A percentile compares a stretch with the other conserved stretches of the same genome.
phyloP scores from a whole-genome alignment of 2,329 filamentous ascomycete genomes.

The Aaosphaeria pasadenensis region DNA sequence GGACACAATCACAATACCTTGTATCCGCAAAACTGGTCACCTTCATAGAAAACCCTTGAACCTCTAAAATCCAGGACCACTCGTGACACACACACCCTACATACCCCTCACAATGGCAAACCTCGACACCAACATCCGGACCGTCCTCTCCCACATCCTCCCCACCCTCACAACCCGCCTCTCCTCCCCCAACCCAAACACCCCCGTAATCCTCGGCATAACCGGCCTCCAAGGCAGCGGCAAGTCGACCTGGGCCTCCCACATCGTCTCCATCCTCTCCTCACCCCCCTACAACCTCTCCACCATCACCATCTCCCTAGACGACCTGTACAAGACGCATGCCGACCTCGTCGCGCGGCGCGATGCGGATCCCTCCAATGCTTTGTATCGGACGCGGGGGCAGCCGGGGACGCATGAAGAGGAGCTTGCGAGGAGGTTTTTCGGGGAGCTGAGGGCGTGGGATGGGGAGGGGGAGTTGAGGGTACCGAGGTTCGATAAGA shows the following conservation, averaged over 20 bases:
- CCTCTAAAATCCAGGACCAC: no score
- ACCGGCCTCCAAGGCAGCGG: conserved; percentile 91
- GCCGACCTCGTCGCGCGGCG: conserved; percentile 65
- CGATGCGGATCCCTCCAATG: conserved; percentile 64
- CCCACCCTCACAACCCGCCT: conserved; percentile 23
- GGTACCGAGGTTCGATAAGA: conserved; percentile 83
- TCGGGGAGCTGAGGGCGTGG: conserved; percentile 55
- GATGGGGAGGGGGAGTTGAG: conserved; percentile 47
- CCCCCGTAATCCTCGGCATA: conserved; percentile 72
- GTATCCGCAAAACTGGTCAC: no score
- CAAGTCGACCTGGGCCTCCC: conserved; percentile 77
- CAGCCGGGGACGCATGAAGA: conserved; percentile 84
- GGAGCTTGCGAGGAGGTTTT: conserved; percentile 59
- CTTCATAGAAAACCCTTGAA: no score
- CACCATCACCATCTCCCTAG: conserved; percentile 49
- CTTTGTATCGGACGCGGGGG: conserved; percentile 75
- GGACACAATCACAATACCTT: no score
- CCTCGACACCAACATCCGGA: conserved; percentile 26
- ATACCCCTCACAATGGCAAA: conserved; percentile 13
- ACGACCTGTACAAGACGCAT: conserved; percentile 84
- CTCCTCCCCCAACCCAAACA: conserved; percentile 47
- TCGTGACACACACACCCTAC: no score
- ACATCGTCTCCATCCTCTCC: conserved; percentile 24
- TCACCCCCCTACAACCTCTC: conserved; percentile 17
- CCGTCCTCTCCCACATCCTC: conserved; percentile 22